phyloP scores from a whole-genome alignment of 73 alveolate genomes.

The Tetrahymena elliotti region DNA sequence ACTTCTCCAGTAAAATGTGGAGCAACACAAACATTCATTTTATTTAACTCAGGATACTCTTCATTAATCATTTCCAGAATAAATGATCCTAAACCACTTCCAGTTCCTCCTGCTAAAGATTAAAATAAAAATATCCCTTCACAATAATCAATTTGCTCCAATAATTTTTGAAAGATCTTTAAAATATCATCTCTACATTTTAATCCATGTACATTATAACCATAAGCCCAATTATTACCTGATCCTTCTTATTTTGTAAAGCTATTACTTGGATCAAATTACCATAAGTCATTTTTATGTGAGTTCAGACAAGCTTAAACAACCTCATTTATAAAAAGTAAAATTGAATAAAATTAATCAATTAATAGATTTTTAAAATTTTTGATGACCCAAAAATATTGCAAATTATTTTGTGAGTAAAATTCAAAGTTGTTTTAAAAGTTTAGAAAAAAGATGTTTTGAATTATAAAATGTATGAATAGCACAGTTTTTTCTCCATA shows the following conservation, averaged over 20 bases:
- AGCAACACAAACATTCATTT: slow-evolving; percentile 20
- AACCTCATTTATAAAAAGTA: not conserved
- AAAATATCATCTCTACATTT: slow-evolving; percentile 7
- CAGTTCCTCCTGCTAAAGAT: slow-evolving; percentile 38
- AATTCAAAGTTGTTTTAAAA: too few species aligned
- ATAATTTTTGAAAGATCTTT: not conserved
- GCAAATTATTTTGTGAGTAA: too few species aligned
- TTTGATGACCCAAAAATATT: too few species aligned
- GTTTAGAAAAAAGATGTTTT: not conserved
- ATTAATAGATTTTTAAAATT: too few species aligned
- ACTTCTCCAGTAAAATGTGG: slow-evolving; percentile 46
- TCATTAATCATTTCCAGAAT: slow-evolving; percentile 20
- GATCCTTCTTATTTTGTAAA: slow-evolving; percentile 36
- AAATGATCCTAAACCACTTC: slow-evolving; percentile 31
- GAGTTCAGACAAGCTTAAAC: not conserved
- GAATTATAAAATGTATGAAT: too few species aligned
- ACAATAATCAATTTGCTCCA: slow-evolving; percentile 11
- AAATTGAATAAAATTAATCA: not conserved
- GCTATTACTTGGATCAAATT: not conserved
- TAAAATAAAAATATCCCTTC: slow-evolving; percentile 15
- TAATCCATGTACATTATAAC: slow-evolving; percentile 23
- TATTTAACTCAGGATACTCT: slow-evolving; percentile 13
- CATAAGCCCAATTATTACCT: slow-evolving; percentile 45
- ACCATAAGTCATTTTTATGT: not conserved
- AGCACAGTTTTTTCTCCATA: too few species aligned